phyloP scores from a whole-genome alignment of 164 flowering plant species.

The Protea cynaroides region DNA sequence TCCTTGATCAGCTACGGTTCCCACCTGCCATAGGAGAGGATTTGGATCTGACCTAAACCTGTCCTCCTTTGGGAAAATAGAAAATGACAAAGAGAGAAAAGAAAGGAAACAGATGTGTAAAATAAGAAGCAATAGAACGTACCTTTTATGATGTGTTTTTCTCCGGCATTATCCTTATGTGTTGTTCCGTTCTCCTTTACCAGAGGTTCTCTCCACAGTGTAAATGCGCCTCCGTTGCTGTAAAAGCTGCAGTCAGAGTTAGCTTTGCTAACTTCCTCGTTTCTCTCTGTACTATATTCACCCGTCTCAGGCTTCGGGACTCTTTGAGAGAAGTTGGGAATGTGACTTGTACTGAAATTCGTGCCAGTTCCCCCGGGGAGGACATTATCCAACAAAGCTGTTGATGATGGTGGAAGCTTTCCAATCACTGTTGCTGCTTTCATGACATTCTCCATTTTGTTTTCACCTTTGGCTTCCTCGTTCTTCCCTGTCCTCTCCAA shows the following conservation, averaged over 20 bases:
- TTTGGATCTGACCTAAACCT: too few species aligned
- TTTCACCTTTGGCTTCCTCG: conserved; percentile 36
- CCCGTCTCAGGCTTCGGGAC: conserved; percentile 58
- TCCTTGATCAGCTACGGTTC: too few species aligned
- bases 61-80: too few species aligned
- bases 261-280: conserved; percentile 31
- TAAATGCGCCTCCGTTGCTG: conserved; percentile 61
- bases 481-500: conserved; percentile 48
- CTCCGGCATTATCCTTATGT: conserved; percentile 54
- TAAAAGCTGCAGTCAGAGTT: conserved; percentile 53
- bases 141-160: conserved; percentile 44
- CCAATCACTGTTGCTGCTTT: conserved; percentile 16
- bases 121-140: conserved; percentile 2
- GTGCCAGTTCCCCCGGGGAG: conserved; percentile 97
- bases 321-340: conserved; percentile 41
- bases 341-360: conserved; percentile 74
- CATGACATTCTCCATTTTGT: conserved; percentile 15
- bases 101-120: too few species aligned
- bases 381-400: conserved; percentile 52
- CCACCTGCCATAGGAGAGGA: too few species aligned
- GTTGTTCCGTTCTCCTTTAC: conserved; percentile 38
- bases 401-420: conserved; percentile 37
- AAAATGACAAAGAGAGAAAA: too few species aligned
- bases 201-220: conserved; percentile 78
- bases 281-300: conserved; percentile 36